Evolutionary conservation across 1,284 basidiomycete species (phyloP).

Genomic region (Bjerkandera adusta): DNA sequence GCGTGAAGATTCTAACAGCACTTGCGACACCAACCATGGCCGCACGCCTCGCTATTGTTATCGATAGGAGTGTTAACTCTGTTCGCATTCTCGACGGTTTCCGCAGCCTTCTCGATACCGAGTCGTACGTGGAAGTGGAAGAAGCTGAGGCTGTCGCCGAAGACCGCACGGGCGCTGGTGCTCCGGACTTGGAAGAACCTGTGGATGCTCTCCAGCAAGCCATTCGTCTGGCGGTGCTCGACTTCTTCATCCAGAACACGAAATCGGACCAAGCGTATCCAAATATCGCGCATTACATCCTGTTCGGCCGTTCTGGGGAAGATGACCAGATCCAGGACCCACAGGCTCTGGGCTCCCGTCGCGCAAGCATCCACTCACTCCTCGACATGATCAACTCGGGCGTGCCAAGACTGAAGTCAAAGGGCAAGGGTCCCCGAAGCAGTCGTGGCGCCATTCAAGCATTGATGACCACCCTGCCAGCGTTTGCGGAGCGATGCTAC

Average conservation of each 20-base stretch:
- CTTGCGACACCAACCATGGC: constrained; percentile 62
- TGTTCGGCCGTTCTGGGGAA: constrained; percentile 64
- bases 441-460: constrained; percentile 38
- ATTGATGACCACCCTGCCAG: constrained; percentile 69
- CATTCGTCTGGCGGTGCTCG: constrained; percentile 79
- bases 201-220: constrained; percentile 60
- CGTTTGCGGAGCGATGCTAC: constrained; percentile 86
- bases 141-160: constrained; percentile 57
- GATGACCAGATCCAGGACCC: constrained; percentile 72
- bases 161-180: constrained; percentile 68
- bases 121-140: constrained; percentile 58
- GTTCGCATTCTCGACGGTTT: constrained; percentile 86
- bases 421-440: constrained; percentile 37
- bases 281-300: constrained; percentile 87
- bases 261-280: constrained; percentile 65
- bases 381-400: constrained; percentile 75
- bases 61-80: constrained; percentile 84
- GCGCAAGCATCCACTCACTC: constrained; percentile 80
- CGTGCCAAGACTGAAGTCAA: constrained; percentile 53
- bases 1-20: constrained; percentile 76
- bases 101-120: constrained; percentile 63
- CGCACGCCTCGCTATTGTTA: constrained; percentile 73
- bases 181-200: constrained; percentile 48
- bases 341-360: constrained; percentile 65
- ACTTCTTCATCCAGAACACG: constrained; percentile 84